Base-by-base conservation (phyloP, 495 filamentous ascomycete genomes). In the Hypomontagnella monticulosa region DNA sequence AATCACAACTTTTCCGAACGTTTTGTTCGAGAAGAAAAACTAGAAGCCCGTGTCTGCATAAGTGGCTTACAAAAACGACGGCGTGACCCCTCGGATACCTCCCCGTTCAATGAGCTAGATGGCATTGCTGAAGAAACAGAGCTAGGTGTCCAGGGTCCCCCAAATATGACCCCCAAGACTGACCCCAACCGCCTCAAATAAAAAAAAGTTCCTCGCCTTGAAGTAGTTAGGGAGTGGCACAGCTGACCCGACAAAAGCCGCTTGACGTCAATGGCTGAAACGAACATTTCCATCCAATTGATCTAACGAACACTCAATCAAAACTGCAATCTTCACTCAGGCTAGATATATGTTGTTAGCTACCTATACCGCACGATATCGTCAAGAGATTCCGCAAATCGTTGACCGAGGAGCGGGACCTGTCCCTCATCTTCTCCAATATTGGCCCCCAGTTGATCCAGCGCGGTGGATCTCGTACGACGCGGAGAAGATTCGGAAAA, bases 401-500 rank as follows among this genome's bases (percentile, higher is more conserved):
- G 16, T 16, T 41, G 47, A 52, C 61, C 61, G 53, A 57, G 23
- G 38, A 42, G 61, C 37, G 55, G 63, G 50, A 59, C 37, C 18
- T 1, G 16, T 27, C 36, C 41, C 44, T 57, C 57, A 43, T 43
- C 27, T 66, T 61, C 57, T 52, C 57, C 43, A 66, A 66, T 30
- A 38, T 66, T 27, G 12, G 37, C 63, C 50, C 44, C 41, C 44
- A 50, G 23, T n/a, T 9, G 16, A n/a, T 55, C 19, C 16, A 8
- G 4, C 43, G 14, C 32, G 37, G 43, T 63, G 44, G 60, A 57
- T 27, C 42, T n/a, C 36, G 15, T 12, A 11, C 36, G 37, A 60
- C 48, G 55, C 16, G 62, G 62, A 59, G 55, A 54, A 49, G 18
- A 52, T n/a, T n/a, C n/a, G n/a, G n/a, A n/a, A n/a, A n/a, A n/a